Evolutionary conservation across 2,329 filamentous ascomycete genomes (phyloP), one percentile per base, ranked within the genome.

Genomic region (Ophiostoma sp.): DNA sequence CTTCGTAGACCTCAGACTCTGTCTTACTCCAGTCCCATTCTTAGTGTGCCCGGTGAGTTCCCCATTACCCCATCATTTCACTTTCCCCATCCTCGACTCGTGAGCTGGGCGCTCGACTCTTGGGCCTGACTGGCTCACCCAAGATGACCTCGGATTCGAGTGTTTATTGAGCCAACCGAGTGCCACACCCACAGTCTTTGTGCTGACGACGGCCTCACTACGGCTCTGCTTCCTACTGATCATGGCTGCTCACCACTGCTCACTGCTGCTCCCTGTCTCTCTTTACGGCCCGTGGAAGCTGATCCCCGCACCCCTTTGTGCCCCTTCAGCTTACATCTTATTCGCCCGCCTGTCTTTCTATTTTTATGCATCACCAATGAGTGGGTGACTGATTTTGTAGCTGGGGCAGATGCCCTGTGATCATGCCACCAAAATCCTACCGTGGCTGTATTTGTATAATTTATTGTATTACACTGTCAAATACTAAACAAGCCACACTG

Each of bases 201-300:
- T 14, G 49, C 49, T 55, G 49, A 60, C 55, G 27, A 27, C 27
- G 27, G 27, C 27, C 27, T 27, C 27, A 27, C 27, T 27, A 27
- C 27, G 27, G 27, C 27, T 27, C 27, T 27, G 27, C 27, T 27
- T 27, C 27, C 27, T 38, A 5, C 5, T 52, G 16, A 4, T 60
- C 55, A 60, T 12, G 16, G 5, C 52, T 58, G 27, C 16, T 11
- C 18, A 36, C 52, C 11, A 27, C 27, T 9, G 7, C 4, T 27
- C 27, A 11, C 9, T 55, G 27, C 55, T 16, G 16, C 55, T 60
- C 27, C n/a, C 49, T n/a, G 45, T 1, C 12, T 14, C 18, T 58
- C 52, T 58, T 58, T 8, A 60, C 58, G 58, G 55, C 9, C 38
- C 58, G 58, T 63, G 38, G 58, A 41, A 40, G 58, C 58, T 63